These are phyloP conservation scores for Andrographis paniculata DNA, from an alignment of 305 asterid genomes.

Conservation along the genomic window DNA sequence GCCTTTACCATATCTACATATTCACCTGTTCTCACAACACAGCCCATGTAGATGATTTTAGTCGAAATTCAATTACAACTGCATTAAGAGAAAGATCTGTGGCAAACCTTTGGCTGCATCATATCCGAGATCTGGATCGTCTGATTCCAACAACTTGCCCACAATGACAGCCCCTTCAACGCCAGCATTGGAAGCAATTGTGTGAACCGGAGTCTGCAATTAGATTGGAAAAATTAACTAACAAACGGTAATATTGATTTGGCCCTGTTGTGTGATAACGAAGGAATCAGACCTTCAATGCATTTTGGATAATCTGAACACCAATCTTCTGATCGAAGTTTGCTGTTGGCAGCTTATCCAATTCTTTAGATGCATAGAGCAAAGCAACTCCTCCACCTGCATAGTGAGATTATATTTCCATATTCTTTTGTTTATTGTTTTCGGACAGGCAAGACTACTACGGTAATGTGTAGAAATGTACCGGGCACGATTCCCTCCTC, in stretches of 20 bases:
- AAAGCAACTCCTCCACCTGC: slow-evolving; percentile 91
- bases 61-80: not conserved
- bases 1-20: slow-evolving; percentile 82
- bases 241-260: not conserved
- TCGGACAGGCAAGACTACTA: not conserved
- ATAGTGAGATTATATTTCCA: slow-evolving; percentile 6
- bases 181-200: slow-evolving; percentile 86
- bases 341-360: slow-evolving; percentile 63
- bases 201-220: slow-evolving; percentile 67
- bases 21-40: slow-evolving; percentile 37
- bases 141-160: slow-evolving; percentile 78
- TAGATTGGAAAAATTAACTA: slow-evolving; percentile 1
- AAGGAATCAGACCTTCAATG: slow-evolving; percentile 48
- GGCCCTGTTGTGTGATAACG: not conserved
- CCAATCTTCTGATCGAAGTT: slow-evolving; percentile 92
- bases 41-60: not conserved
- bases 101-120: slow-evolving; percentile 77
- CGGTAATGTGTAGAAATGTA: not conserved
- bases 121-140: slow-evolving; percentile 69
- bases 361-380: slow-evolving; percentile 70
- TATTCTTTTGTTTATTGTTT: not conserved
- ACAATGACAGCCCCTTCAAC: slow-evolving; percentile 92
- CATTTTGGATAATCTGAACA: slow-evolving; percentile 87
- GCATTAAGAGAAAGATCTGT: not conserved
- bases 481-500: slow-evolving; percentile 95